Conservation (phyloP, 2,329 filamentous ascomycete genomes). For the Paraphoma chrysanthemicola region DNA sequence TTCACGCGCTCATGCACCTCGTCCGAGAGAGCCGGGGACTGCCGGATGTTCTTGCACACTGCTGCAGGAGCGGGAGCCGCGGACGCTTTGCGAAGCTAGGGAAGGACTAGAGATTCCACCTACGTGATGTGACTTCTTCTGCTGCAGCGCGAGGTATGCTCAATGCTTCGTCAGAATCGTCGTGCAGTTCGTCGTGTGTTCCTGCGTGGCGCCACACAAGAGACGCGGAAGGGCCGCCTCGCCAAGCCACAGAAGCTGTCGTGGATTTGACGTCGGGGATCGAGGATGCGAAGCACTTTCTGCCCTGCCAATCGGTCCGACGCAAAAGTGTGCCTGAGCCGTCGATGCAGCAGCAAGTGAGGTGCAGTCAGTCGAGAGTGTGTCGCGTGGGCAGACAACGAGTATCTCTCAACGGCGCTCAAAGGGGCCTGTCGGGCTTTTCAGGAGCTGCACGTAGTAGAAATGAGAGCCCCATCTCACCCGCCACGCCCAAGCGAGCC, state of each 20-base stretch:
- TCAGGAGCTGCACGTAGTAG: slow-evolving; percentile 18
- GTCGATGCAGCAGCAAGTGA: slow-evolving; percentile 8
- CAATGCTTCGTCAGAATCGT: background rate
- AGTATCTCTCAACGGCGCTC: slow-evolving; percentile 1
- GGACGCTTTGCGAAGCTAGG: slow-evolving; percentile 18
- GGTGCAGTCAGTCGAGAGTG: slow-evolving; percentile 4
- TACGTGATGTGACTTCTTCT: slow-evolving; percentile 13
- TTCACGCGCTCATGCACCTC: slow-evolving; percentile 12
- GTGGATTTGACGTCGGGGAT: slow-evolving; percentile 3
- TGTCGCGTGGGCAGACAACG: slow-evolving; percentile 1
- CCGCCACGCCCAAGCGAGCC: slow-evolving; percentile 19
- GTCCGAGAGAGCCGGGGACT: slow-evolving; percentile 24
- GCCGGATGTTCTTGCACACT: slow-evolving; percentile 25
- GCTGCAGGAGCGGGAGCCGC: slow-evolving; percentile 22
- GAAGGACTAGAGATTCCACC: slow-evolving; percentile 10
- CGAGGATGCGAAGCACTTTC: background rate
- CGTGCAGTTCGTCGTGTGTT: slow-evolving; percentile 3
- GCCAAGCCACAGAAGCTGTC: slow-evolving; percentile 10
- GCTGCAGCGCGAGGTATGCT: background rate
- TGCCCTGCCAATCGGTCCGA: background rate
- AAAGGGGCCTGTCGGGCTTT: slow-evolving; percentile 16
- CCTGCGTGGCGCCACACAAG: slow-evolving; percentile 1
- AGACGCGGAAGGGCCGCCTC: background rate
- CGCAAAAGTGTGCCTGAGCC: no score
- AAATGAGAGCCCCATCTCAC: slow-evolving; percentile 30